Evolutionary conservation across 345 rosid species (phyloP).

Genomic region (Syzygium jambos): DNA sequence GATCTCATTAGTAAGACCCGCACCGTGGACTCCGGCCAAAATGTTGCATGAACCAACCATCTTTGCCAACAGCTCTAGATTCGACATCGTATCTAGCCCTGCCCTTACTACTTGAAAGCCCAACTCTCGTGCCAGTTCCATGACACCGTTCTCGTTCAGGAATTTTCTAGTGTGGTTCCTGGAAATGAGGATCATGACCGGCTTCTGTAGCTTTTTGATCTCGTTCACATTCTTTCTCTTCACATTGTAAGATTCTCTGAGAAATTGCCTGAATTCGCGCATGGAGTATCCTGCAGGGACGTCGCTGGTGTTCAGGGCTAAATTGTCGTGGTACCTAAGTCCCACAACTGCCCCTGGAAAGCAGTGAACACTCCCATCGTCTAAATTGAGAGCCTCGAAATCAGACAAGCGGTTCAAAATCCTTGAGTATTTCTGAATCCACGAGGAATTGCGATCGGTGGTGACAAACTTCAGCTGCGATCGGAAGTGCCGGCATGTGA

Average conservation of each 20-base stretch:
- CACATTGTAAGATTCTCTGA: constrained; percentile 15
- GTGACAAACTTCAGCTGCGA: constrained; percentile 20
- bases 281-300: constrained; percentile 27
- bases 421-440: constrained; percentile 24
- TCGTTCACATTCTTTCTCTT: constrained; percentile 7
- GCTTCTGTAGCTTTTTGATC: constrained; percentile 6
- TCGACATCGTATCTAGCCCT: constrained; percentile 9
- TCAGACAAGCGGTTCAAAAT: constrained; percentile 10
- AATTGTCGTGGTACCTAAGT: constrained; percentile 15
- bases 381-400: constrained; percentile 16
- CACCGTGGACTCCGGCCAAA: constrained; percentile 36
- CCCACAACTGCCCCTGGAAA: constrained; percentile 33
- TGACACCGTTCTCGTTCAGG: constrained; percentile 20
- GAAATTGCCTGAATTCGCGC: constrained; percentile 29
- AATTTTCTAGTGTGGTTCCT: constrained; percentile 15
- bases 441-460: constrained; percentile 18
- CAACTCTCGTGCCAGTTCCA: constrained; percentile 15
- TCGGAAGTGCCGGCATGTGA: constrained; percentile 23
- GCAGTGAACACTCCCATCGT: constrained; percentile 25
- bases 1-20: constrained; percentile 29
- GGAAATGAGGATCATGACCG: constrained; percentile 23
- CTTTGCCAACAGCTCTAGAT: constrained; percentile 13
- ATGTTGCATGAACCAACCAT: constrained; percentile 17
- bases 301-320: constrained; percentile 11
- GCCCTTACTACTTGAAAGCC: constrained; percentile 20